Evolutionary conservation across 1,284 basidiomycete species (phyloP), one percentile per base, ranked within the genome.

Genomic region (Malassezia dermatis): DNA sequence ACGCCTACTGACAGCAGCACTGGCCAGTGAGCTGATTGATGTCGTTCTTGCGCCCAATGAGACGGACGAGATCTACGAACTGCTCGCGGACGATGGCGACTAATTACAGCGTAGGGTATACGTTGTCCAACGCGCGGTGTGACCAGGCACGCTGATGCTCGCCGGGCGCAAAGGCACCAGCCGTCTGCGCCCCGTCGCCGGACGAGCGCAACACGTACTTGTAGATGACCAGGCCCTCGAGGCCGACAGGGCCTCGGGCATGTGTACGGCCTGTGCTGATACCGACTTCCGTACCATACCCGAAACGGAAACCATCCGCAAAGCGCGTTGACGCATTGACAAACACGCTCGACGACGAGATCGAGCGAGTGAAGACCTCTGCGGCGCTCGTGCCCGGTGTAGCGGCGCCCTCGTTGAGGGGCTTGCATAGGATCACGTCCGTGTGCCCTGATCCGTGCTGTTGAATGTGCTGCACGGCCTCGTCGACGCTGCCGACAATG

Each of bases 181-280:
- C 58, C 8, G 53, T 58, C 50, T 64, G 62, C 1, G 58, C 51
- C 10, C 43, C 56, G 4, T 19, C 21, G 30, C 62, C 63, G 1
- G 42, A n/a, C 11, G 44, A 57, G 12, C 55, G 50, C 21, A 62
- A 34, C 11, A 73, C 56, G 26, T 73, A 73, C 57, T 73, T 73
- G 59, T 73, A 73, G 8, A 63, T 73, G 11, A 72, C 69, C 13
- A 73, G 43, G 0, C 94, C 94, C 62, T 96, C 90, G 49, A 98
- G 78, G 0, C 94, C 94, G 1, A 98, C 94, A 0, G 94, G 94
- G 2, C 94, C 94, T 27, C 94, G 80, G 2, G 94, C 93, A 70
- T 99, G 94, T 51, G 94, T 95, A 67, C 88, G 85, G 2, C 90
- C 90, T 0, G 94, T 99, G 71, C 85, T 87, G 71, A 99, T 95